A percentile compares a stretch with the other conserved stretches of the same genome.
These are phyloP conservation scores for Anthracocystis walkeri DNA, from an alignment of 1,284 basidiomycete species.

Conservation along the genomic window DNA sequence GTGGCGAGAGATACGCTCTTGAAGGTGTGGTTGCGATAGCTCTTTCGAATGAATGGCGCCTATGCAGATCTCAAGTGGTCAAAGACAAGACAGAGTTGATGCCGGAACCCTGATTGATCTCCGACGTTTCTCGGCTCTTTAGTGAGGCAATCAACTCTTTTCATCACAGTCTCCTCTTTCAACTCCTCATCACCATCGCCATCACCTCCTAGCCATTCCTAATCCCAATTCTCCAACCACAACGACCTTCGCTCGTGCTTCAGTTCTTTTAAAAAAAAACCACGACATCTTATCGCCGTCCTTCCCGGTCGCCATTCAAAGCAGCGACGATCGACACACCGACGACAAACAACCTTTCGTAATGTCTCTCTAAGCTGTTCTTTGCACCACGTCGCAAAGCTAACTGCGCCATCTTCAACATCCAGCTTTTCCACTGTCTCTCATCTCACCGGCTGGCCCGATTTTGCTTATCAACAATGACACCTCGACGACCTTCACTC, in stretches of 20 bases:
- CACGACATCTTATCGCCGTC: not conserved
- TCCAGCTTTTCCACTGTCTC: no score
- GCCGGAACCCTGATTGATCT: no score
- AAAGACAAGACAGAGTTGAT: no score
- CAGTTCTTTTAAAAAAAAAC: not conserved
- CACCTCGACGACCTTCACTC: slow-evolving; percentile 36
- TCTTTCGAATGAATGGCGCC: no score
- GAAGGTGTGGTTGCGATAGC: no score
- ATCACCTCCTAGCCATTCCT: not conserved
- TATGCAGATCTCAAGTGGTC: no score
- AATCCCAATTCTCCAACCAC: not conserved
- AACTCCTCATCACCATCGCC: not conserved
- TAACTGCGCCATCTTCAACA: not conserved
- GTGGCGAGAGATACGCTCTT: no score
- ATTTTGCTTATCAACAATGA: slow-evolving; percentile 10
- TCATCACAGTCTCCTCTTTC: no score
- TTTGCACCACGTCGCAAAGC: not conserved
- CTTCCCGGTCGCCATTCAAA: not conserved
- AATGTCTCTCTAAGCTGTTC: slow-evolving; percentile 5
- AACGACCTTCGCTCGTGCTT: not conserved
- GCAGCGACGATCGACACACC: not conserved
- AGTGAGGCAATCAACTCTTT: no score
- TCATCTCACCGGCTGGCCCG: slow-evolving; percentile 11
- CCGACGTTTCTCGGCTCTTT: no score
- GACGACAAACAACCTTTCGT: not conserved